These are phyloP conservation scores for Cocos nucifera DNA, from an alignment of 176 grass and related monocot species.

Conservation along the genomic window DNA sequence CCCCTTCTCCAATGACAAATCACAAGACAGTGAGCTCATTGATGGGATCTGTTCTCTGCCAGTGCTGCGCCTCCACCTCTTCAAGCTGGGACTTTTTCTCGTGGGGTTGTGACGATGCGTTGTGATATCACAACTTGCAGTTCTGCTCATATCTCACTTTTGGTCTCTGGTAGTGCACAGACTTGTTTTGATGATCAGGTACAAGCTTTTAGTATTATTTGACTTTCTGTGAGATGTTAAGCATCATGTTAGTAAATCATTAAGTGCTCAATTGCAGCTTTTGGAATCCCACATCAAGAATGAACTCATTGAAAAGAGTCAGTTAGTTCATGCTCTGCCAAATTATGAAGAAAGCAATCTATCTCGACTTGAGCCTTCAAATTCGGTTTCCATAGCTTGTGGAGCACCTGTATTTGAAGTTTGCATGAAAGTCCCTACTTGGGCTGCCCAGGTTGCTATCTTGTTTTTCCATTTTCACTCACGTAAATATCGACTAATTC, in stretches of 20 bases:
- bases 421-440: constrained; percentile 87
- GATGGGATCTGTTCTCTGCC: constrained; percentile 20
- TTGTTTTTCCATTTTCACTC: constrained; percentile 1
- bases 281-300: constrained; percentile 86
- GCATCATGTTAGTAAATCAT: constrained; percentile 9
- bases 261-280: constrained; percentile 45
- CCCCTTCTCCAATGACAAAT: too few species aligned
- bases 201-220: constrained; percentile 1
- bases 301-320: constrained; percentile 84
- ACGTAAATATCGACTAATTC: constrained; percentile 2
- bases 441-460: constrained; percentile 76
- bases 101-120: constrained; percentile 95
- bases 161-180: constrained; percentile 95
- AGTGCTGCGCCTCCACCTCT: constrained; percentile 84
- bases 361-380: constrained; percentile 42
- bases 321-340: constrained; percentile 61
- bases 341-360: constrained; percentile 39
- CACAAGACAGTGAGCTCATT: constrained; percentile 17
- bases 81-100: constrained; percentile 79
- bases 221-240: background rate
- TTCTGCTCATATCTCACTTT: constrained; percentile 81
- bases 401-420: constrained; percentile 80
- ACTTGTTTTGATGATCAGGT: constrained; percentile 98
- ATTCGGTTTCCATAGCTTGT: constrained; percentile 71
- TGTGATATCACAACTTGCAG: constrained; percentile 87